Evolutionary conservation across 495 filamentous ascomycete genomes (phyloP), one percentile per base, ranked within the genome.

Genomic region (Xylaria venustula): DNA sequence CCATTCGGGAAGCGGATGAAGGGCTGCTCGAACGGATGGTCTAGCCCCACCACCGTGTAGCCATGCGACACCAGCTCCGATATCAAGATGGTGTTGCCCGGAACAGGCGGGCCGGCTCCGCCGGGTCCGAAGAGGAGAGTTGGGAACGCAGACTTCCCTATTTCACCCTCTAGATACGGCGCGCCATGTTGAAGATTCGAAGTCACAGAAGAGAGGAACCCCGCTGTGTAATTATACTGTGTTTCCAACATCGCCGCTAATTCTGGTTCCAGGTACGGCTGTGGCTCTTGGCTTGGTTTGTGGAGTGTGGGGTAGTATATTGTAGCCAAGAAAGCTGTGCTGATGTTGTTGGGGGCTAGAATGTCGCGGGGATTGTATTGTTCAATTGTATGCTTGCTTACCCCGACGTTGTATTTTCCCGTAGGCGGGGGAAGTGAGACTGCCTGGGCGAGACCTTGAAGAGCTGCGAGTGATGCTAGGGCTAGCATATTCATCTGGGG

Each of bases 1-100:
- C 79, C 79, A 48, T 83, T 78, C 1, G 79, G 75, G 56, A 73
- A 84, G 25, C 79, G 79, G n/a, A 84, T 67, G 36, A 81, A 69
- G 11, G 61, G 48, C 20, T 77, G 68, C 54, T 83, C 82, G 52
- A 79, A 81, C 0, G 81, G 71, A 41, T 79, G 74, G 54, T 85
- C 83, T 20, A 85, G 57, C 11, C 75, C 71, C 1, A 80, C 64
- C 19, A 85, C 80, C 26, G 73, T 71, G 60, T 76, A 81, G 23
- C 82, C 82, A 19, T 73, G 59, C 51, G 79, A 82, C 2, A 81
- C 79, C 15, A 84, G 69, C 41, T 73, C 74, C 49, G 77, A 72
- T 30, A 74, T 70, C 25, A 79, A 48, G 46, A 71, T 70, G 7
- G 67, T 77, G 64, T 80, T 64, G 2, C 60, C 67, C 15, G 63